Percentiles rank a stretch among this genome's conserved stretches.
Evolutionary conservation across 2,329 filamentous ascomycete species (phyloP).

Genomic region (Alternaria sp.): DNA sequence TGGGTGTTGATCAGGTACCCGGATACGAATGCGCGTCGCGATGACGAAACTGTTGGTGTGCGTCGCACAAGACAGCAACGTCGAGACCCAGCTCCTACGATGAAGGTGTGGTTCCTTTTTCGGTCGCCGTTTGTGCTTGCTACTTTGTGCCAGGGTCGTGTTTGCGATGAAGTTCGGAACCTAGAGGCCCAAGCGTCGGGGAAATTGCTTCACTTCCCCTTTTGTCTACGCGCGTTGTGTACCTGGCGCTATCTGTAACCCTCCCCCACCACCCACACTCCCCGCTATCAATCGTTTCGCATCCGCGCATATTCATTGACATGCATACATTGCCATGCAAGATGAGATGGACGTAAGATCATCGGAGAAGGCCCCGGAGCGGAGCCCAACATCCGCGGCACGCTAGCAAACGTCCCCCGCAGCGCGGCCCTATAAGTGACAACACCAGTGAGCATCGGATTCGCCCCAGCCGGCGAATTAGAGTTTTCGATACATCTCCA

Average conservation of each 20-base stretch:
- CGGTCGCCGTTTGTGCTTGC: not conserved
- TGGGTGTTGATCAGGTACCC: not conserved
- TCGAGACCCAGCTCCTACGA: not conserved
- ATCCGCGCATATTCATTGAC: conserved; percentile 2
- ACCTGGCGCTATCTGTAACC: conserved; percentile 8
- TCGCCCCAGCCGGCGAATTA: not conserved
- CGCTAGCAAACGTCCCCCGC: conserved; percentile 2
- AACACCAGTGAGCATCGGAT: not conserved
- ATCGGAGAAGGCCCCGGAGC: not conserved
- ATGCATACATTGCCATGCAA: not conserved
- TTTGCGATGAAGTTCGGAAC: not conserved
- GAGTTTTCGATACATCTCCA: not conserved
- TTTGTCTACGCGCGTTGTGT: conserved; percentile 15
- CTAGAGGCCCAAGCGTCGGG: conserved; percentile 15
- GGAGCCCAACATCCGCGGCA: not conserved
- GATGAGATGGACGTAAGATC: not conserved
- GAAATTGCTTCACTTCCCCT: conserved; percentile 18
- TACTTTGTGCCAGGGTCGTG: not conserved
- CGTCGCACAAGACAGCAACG: not conserved
- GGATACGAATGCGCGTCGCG: not conserved
- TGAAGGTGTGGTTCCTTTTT: not conserved
- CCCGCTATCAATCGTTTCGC: conserved; percentile 5
- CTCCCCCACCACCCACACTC: conserved; percentile 10
- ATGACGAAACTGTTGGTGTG: not conserved
- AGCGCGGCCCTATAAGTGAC: not conserved